Conservation (phyloP, 225 moss, liverwort and hornwort species). For the Pleurozium schreberi region DNA sequence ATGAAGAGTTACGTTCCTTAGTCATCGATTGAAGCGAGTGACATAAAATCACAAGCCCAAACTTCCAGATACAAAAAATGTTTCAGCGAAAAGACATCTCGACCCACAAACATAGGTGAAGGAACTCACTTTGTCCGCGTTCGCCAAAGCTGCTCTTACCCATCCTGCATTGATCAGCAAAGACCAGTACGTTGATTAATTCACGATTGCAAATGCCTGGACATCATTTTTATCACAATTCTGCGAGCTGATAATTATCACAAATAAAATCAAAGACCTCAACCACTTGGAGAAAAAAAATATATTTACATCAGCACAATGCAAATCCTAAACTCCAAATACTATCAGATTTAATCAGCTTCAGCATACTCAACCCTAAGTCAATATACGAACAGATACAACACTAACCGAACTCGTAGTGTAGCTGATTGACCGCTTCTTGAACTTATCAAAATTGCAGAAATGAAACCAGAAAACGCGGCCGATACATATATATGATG, state of each 20-base stretch:
- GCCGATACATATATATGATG: background rate
- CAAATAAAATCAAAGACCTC: background rate
- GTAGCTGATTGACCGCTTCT: background rate
- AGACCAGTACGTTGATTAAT: background rate
- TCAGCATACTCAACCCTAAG: slow-evolving; percentile 6
- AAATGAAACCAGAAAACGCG: background rate
- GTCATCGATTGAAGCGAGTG: background rate
- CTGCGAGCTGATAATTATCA: background rate
- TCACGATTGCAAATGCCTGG: background rate
- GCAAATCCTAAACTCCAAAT: background rate
- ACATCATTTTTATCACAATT: background rate
- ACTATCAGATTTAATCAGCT: background rate
- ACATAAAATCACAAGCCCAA: background rate
- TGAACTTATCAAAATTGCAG: background rate
- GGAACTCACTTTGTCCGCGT: slow-evolving; percentile 59
- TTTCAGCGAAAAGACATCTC: background rate
- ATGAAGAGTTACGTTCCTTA: background rate
- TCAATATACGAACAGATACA: background rate
- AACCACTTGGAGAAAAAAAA: background rate
- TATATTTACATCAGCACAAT: background rate
- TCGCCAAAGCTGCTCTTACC: slow-evolving; percentile 95
- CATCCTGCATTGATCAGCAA: slow-evolving; percentile 70
- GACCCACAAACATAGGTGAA: background rate
- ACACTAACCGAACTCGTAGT: background rate
- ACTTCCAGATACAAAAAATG: background rate